These are phyloP conservation scores for Lachancea thermotolerans DNA, from an alignment of 805 yeast species.

Conservation along the genomic window DNA sequence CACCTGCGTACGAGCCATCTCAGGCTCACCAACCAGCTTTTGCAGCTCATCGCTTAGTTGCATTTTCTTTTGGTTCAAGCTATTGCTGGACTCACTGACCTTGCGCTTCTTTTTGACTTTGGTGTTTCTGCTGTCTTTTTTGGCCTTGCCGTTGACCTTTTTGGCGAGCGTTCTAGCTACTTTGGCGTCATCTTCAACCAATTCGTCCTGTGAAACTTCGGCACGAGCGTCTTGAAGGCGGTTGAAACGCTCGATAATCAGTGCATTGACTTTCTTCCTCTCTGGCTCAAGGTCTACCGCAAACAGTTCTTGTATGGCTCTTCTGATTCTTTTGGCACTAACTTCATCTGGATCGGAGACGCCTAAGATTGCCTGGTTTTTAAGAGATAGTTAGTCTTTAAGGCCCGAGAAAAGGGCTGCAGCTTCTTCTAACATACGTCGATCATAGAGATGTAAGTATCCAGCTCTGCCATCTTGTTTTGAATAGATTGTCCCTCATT, in stretches of 20 bases:
- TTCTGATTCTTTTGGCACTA: conserved; percentile 63
- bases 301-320: conserved; percentile 66
- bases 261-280: conserved; percentile 51
- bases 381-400: too few relatives aligned
- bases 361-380: conserved; percentile 54
- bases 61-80: conserved; percentile 35
- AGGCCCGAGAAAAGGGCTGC: background rate
- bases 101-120: conserved; percentile 15
- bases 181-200: conserved; percentile 44
- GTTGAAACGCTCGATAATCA: conserved; percentile 54
- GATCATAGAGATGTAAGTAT: conserved; percentile 51
- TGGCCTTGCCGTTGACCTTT: conserved; percentile 14
- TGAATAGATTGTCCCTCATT: background rate
- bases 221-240: conserved; percentile 35
- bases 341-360: conserved; percentile 65
- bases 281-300: conserved; percentile 45
- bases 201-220: conserved; percentile 29
- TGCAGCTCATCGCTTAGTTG: conserved; percentile 47
- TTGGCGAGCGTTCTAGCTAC: conserved; percentile 44
- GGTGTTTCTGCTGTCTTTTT: conserved; percentile 9
- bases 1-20: conserved; percentile 59
- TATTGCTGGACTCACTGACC: conserved; percentile 23
- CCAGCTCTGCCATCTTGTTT: conserved; percentile 11
- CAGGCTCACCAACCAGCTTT: conserved; percentile 39
- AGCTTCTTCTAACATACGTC: conserved; percentile 39